A percentile compares a stretch with the other conserved stretches of the same genome.
Evolutionary conservation across 768 basidiomycete species (phyloP).

Genomic region (Leccinum variicolor): DNA sequence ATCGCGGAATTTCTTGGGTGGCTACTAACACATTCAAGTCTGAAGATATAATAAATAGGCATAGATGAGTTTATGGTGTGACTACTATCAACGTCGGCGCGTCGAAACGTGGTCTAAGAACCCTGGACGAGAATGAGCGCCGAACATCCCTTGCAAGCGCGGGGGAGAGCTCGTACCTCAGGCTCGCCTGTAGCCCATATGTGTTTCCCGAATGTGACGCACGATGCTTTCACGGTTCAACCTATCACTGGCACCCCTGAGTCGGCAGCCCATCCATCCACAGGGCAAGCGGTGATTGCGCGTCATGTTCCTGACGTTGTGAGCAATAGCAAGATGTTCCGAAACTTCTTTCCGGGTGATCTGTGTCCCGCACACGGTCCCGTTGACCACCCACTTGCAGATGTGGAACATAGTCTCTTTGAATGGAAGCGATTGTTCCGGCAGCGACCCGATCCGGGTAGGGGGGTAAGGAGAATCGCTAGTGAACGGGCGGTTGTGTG

Average conservation of each 20-base stretch:
- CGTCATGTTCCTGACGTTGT: background rate
- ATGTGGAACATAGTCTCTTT: background rate
- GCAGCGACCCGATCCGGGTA: background rate
- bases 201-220: constrained; percentile 15
- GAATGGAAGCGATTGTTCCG: background rate
- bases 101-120: too few relatives aligned
- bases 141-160: background rate
- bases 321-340: constrained; percentile 7
- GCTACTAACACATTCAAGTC: too few relatives aligned
- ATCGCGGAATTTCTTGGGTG: too few relatives aligned
- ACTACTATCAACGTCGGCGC: too few relatives aligned
- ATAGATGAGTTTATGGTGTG: too few relatives aligned
- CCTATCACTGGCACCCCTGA: background rate
- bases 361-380: background rate
- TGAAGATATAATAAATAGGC: too few relatives aligned
- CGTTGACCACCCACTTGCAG: constrained; percentile 11
- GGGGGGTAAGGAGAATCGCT: background rate
- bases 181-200: constrained; percentile 9
- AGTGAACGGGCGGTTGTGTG: background rate
- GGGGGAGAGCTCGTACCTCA: background rate
- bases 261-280: constrained; percentile 8
- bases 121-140: background rate
- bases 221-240: constrained; percentile 18
- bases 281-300: background rate
- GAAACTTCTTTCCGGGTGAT: background rate